Conservation (phyloP, 2,329 filamentous ascomycete genomes). For the Botryosphaeria dothidea region DNA sequence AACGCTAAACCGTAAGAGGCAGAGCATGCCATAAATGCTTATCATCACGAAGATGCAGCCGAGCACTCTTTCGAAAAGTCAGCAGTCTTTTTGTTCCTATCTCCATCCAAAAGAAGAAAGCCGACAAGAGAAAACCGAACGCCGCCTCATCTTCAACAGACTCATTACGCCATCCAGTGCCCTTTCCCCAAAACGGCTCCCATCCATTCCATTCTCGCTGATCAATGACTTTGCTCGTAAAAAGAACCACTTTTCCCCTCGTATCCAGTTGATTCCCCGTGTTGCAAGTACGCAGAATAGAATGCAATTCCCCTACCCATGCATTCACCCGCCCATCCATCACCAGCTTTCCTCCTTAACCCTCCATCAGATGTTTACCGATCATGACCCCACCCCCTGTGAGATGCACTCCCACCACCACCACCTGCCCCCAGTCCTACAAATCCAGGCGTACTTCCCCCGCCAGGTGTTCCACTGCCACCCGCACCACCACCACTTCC, state of each 20-base stretch:
- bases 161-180: background rate
- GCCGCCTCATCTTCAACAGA: background rate
- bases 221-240: background rate
- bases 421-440: background rate
- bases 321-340: background rate
- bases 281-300: background rate
- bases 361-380: background rate
- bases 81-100: no score
- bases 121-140: background rate
- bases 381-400: background rate
- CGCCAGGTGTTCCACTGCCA: slow-evolving; percentile 25
- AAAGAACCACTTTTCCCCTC: background rate
- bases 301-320: background rate
- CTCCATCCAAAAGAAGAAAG: no score
- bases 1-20: no score
- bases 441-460: background rate
- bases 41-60: no score
- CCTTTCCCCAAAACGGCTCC: background rate
- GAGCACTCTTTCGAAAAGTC: no score
- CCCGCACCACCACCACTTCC: slow-evolving; percentile 31
- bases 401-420: no score
- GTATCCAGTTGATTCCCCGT: background rate
- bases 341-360: no score
- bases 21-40: no score
- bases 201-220: background rate